phyloP scores from a whole-genome alignment of 2,329 filamentous ascomycete species.

The Aspergillus brunneoviolaceus region DNA sequence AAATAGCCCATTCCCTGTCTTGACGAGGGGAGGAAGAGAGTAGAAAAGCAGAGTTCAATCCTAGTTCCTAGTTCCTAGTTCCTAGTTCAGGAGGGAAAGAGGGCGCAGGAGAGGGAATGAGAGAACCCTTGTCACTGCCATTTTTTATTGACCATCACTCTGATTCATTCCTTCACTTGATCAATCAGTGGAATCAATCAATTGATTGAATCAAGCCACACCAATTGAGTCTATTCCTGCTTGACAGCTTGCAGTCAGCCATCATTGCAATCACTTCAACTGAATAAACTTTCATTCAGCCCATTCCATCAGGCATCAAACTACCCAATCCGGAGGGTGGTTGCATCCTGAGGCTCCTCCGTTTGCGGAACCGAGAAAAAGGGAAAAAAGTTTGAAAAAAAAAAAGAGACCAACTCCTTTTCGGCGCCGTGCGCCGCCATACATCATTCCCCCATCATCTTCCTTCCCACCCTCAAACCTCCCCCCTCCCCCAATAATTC shows the following conservation, averaged over 20 bases:
- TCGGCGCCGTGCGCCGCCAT: conserved; percentile 13
- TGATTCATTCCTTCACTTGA: background rate
- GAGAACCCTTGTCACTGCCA: background rate
- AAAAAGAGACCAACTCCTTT: background rate
- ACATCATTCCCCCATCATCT: conserved; percentile 16
- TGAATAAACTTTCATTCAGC: background rate
- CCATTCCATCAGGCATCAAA: background rate
- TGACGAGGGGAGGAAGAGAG: conserved; percentile 8
- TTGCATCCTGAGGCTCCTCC: conserved; percentile 2
- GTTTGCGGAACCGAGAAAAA: conserved; percentile 11
- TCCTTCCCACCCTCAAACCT: conserved; percentile 48
- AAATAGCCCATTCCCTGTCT: conserved; percentile 14
- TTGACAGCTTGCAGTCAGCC: background rate
- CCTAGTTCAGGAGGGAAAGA: conserved; percentile 1
- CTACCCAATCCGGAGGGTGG: background rate
- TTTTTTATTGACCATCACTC: background rate
- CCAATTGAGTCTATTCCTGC: background rate
- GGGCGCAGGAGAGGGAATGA: conserved; percentile 4
- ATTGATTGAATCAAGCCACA: background rate
- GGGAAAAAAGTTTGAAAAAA: background rate
- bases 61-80: too few species aligned
- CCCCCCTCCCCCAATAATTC: too few species aligned
- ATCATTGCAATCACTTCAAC: background rate
- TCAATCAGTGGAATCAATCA: conserved; percentile 2
- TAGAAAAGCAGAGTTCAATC: background rate